Evolutionary conservation across 2,329 filamentous ascomycete species (phyloP), one percentile per base, ranked within the genome.

Genomic region (Trichophyton benhamiae): DNA sequence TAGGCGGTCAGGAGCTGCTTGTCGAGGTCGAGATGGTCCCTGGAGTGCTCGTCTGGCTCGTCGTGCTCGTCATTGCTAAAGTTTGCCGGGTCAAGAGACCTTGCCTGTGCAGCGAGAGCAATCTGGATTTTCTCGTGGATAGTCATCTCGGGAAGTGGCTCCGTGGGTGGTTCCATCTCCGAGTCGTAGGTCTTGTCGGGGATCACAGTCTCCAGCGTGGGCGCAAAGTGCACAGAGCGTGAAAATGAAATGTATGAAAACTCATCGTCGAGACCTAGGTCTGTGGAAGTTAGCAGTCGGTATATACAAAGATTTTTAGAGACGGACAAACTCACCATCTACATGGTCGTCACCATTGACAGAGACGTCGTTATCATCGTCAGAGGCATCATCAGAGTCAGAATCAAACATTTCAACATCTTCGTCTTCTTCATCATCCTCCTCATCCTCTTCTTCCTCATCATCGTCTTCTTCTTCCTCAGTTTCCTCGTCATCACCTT

Each of bases 51-150:
- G 25, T 74, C 72, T 13, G 71, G 69, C 49, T 63, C 63, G 13
- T 52, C n/a, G 25, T 52, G 8, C 7, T 25, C 20, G 9, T 30
- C 48, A 4, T 20, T 27, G 48, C 8, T 11, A 15, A 52, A 25
- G 20, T 9, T 30, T 30, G 25, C 25, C 3, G 20, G 44, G 3
- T 68, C 65, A 64, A 33, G 68, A 59, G 20, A 59, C 65, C 38
- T 67, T 65, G 9, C 13, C 46, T 65, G 61, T 33, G 69, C 70
- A 57, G 68, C 65, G 52, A 67, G 65, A 9, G 72, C 69, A 33
- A 72, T 65, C 42, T 70, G 67, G 68, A 76, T 75, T 65, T 74
- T 69, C 64, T 76, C 75, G 64, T 76, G 75, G 59, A 70, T 70
- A 8, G 75, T 76, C 69, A 75, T 71, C 42, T 63, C 60, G 13